Base-by-base conservation (phyloP, 2,329 filamentous ascomycete species). In the Aspergillus tamarii region DNA sequence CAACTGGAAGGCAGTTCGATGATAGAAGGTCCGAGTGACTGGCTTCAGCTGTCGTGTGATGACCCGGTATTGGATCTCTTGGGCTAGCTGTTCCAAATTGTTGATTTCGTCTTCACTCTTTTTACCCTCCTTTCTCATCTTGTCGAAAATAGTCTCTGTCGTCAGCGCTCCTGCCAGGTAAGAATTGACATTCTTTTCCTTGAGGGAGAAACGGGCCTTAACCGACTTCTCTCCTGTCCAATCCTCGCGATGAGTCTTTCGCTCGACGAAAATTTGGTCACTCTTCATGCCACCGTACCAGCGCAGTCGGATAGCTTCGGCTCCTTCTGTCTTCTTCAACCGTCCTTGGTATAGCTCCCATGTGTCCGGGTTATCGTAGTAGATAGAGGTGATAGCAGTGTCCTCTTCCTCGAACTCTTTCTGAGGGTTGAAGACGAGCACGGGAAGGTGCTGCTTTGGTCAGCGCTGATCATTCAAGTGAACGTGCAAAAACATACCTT, bases 221-320 rank as follows among this genome's bases (percentile, higher is more conserved):
- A 99, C 95, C 1, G 94, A 98, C 82, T 98, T 97, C 78, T 99
- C 95, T 63, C 95, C 95, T 0, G 95, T 99, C 95, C 95, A 99
- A 78, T 99, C 95, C 79, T 99, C 95, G 45, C 95, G 90, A 82
- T 99, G 95, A 0, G 95, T 99, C 82, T 99, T 99, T 66, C 95
- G 88, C 83, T 99, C 95, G 28, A 99, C 91, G 74, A 98, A 99
- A 62, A 98, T 96, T 60, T 92, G 95, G 75, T 98, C 94, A 59
- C 84, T 93, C 72, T 95, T 89, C 94, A 99, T 97, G 48, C 92
- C 93, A 64, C 95, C 95, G 74, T 99, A 99, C 95, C 95, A 99
- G 69, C 95, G 88, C 64, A 99, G 84, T 74, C 95, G 93, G 70
- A 98, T 96, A 7, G 95, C 95, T 80, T 99, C 95, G 2, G 95